Evolutionary conservation across 164 flowering plant genomes (phyloP).

Genomic region (Kalanchoe fedtschenkoi): DNA sequence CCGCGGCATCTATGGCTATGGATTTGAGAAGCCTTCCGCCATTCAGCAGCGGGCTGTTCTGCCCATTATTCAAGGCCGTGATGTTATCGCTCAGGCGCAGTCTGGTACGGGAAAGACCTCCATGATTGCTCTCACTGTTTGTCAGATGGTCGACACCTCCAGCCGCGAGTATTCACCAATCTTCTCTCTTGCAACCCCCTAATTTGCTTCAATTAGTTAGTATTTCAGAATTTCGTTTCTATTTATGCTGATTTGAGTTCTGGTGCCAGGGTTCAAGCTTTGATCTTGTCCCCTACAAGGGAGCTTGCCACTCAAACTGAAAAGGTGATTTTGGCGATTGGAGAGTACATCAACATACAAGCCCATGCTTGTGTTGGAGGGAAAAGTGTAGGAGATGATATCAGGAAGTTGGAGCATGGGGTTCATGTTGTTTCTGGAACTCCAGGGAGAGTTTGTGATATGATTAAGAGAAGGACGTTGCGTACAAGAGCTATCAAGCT

Average conservation of each 20-base stretch:
- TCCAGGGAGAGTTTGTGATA: slow-evolving; percentile 98
- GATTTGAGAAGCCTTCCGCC: slow-evolving; percentile 92
- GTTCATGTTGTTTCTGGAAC: slow-evolving; percentile 99
- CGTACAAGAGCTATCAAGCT: slow-evolving; percentile 86
- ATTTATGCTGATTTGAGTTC: neutral
- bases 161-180: slow-evolving; percentile 46
- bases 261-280: slow-evolving; percentile 75
- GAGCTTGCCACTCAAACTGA: slow-evolving; percentile 93
- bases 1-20: slow-evolving; percentile 72
- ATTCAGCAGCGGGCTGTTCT: slow-evolving; percentile 83
- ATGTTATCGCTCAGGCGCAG: slow-evolving; percentile 95
- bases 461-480: slow-evolving; percentile 92
- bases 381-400: slow-evolving; percentile 92
- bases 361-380: slow-evolving; percentile 96
- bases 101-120: slow-evolving; percentile 95
- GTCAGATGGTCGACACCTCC: slow-evolving; percentile 71
- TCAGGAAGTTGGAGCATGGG: slow-evolving; percentile 78
- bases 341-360: slow-evolving; percentile 61
- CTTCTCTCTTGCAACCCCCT: neutral
- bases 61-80: slow-evolving; percentile 83
- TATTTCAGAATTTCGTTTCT: neutral
- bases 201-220: neutral
- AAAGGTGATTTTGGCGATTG: slow-evolving; percentile 65
- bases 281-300: slow-evolving; percentile 92
- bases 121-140: slow-evolving; percentile 90